These are phyloP conservation scores for Physaria fendleri DNA, from an alignment of 345 rosid species.

Conservation along the genomic window DNA sequence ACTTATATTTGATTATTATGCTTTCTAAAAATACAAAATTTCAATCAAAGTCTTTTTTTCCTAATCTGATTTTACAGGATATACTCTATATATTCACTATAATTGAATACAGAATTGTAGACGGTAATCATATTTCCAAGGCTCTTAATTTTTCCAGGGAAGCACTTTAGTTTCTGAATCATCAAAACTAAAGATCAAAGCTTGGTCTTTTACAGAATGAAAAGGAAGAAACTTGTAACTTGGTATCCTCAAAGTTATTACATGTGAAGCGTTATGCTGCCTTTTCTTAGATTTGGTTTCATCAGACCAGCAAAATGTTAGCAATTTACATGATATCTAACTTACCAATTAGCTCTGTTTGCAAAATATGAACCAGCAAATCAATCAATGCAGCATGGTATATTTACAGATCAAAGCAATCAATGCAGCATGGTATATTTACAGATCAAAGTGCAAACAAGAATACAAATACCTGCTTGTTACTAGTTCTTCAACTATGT, in stretches of 20 bases:
- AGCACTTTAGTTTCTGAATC: background rate
- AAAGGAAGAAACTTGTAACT: background rate
- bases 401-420: too few relatives aligned
- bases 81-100: too few relatives aligned
- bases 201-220: background rate
- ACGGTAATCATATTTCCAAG: background rate
- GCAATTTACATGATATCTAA: background rate
- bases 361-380: background rate
- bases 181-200: background rate
- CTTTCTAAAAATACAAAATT: too few relatives aligned
- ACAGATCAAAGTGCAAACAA: conserved; percentile 20
- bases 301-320: background rate
- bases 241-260: background rate
- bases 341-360: background rate
- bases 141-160: background rate
- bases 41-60: too few relatives aligned
- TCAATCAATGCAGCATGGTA: too few relatives aligned
- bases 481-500: conserved; percentile 3
- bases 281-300: background rate
- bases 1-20: too few relatives aligned
- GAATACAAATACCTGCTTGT: conserved; percentile 11
- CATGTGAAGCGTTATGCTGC: background rate
- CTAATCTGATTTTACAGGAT: too few relatives aligned
- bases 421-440: too few relatives aligned
- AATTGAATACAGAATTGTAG: too few relatives aligned